phyloP scores from a whole-genome alignment of 169 alveolate species.

The Plasmodium yoelii region DNA sequence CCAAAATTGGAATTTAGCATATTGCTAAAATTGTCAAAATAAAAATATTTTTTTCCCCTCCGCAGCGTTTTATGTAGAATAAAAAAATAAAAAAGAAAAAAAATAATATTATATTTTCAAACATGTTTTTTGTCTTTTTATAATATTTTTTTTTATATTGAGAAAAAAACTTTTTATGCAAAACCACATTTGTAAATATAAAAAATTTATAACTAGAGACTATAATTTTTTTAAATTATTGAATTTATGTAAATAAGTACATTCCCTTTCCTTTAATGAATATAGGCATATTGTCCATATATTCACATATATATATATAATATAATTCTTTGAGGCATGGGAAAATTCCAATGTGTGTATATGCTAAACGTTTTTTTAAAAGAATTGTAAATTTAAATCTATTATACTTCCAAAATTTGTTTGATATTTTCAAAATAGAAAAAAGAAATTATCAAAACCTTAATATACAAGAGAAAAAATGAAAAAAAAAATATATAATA shows the following conservation, averaged over 20 bases:
- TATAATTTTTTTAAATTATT: slow-evolving; percentile 8
- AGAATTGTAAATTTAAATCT: background rate
- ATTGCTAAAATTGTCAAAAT: slow-evolving; percentile 4
- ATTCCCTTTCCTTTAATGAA: background rate
- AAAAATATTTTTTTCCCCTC: background rate
- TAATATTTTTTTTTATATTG: background rate
- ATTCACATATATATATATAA: background rate
- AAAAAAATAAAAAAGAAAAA: slow-evolving; percentile 3
- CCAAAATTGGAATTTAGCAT: background rate
- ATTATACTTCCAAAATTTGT: background rate
- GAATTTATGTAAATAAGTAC: background rate
- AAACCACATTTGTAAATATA: background rate
- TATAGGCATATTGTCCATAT: slow-evolving; percentile 3
- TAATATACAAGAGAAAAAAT: background rate
- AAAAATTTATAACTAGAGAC: background rate
- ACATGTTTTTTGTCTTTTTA: background rate
- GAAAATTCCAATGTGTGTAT: background rate
- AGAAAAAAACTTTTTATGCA: background rate
- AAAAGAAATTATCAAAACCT: background rate
- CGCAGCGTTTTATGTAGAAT: background rate
- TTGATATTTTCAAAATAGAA: slow-evolving; percentile 2
- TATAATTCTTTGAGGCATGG: background rate
- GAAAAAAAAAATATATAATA: slow-evolving; percentile 2
- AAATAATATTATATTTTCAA: background rate
- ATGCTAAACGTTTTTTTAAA: background rate